Evolutionary conservation across 148 eudicot species (phyloP).

Genomic region (Polygonum maritimum): DNA sequence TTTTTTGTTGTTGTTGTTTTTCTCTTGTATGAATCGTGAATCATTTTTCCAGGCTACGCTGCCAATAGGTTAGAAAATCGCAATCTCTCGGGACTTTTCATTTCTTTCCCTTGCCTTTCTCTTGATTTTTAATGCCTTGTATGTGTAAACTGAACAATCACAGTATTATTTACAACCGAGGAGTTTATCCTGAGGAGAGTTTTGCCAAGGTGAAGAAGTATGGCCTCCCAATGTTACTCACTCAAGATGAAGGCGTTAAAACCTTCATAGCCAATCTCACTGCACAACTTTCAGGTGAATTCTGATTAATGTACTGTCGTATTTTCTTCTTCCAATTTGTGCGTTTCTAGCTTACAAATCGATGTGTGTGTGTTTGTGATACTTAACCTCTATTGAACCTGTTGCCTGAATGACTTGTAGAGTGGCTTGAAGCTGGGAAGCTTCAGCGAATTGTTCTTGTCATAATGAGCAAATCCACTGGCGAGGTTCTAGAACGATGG

Average conservation of each 20-base stretch:
- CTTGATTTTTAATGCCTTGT: neutral
- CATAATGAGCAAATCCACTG: constrained; percentile 76
- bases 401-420: constrained; percentile 18
- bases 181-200: constrained; percentile 90
- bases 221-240: constrained; percentile 84
- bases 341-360: neutral
- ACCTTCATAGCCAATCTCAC: constrained; percentile 71
- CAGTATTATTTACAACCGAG: constrained; percentile 90
- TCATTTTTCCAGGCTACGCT: constrained; percentile 69
- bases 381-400: neutral
- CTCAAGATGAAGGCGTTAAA: constrained; percentile 92
- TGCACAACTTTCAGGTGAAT: constrained; percentile 72
- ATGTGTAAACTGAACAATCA: neutral
- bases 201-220: constrained; percentile 85
- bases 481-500: constrained; percentile 94
- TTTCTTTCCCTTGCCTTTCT: neutral
- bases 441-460: constrained; percentile 84
- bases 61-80: constrained; percentile 61
- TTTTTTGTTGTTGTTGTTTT: neutral
- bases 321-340: neutral
- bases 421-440: constrained; percentile 96
- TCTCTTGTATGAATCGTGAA: neutral
- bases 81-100: neutral
- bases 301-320: neutral
- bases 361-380: neutral